Evolutionary conservation across 2,329 filamentous ascomycete species (phyloP).

Genomic region (Ophiostoma montium): DNA sequence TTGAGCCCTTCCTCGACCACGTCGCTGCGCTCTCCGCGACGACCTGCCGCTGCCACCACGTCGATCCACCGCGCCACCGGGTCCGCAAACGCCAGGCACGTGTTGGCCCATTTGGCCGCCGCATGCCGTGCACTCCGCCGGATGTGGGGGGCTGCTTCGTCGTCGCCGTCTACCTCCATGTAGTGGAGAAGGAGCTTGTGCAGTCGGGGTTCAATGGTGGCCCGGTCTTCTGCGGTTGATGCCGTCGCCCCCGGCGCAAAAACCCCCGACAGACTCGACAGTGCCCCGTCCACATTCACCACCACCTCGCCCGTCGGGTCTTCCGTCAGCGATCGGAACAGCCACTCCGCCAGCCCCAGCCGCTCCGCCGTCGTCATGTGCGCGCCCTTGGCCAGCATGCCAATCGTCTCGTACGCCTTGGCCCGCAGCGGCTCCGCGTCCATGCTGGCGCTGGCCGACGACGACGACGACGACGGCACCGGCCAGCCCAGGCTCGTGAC

Average conservation of each 20-base stretch:
- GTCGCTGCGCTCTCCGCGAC: slow-evolving; percentile 57
- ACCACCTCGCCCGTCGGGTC: slow-evolving; percentile 64
- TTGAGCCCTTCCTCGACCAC: slow-evolving; percentile 81
- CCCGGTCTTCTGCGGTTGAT: not conserved
- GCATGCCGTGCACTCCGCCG: slow-evolving; percentile 68
- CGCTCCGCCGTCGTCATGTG: slow-evolving; percentile 37
- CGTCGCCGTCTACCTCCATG: slow-evolving; percentile 35
- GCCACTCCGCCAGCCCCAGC: slow-evolving; percentile 48
- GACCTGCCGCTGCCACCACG: slow-evolving; percentile 61
- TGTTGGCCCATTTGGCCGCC: slow-evolving; percentile 77
- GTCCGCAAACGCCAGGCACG: slow-evolving; percentile 69
- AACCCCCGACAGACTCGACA: slow-evolving; percentile 54
- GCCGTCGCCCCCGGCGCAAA: slow-evolving; percentile 20
- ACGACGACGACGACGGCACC: slow-evolving; percentile 28
- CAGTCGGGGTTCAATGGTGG: slow-evolving; percentile 18
- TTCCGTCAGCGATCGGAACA: slow-evolving; percentile 70
- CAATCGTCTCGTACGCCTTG: slow-evolving; percentile 82
- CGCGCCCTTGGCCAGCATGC: slow-evolving; percentile 57
- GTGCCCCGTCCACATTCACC: slow-evolving; percentile 76
- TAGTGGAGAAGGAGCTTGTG: slow-evolving; percentile 50
- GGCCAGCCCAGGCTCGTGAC: slow-evolving; percentile 79
- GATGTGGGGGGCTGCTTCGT: slow-evolving; percentile 25
- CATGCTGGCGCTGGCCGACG: slow-evolving; percentile 18
- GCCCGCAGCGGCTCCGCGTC: slow-evolving; percentile 56
- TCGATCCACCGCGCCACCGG: slow-evolving; percentile 76